These are phyloP conservation scores for Silene uniflora DNA, from an alignment of 148 eudicot genomes.

Conservation along the genomic window DNA sequence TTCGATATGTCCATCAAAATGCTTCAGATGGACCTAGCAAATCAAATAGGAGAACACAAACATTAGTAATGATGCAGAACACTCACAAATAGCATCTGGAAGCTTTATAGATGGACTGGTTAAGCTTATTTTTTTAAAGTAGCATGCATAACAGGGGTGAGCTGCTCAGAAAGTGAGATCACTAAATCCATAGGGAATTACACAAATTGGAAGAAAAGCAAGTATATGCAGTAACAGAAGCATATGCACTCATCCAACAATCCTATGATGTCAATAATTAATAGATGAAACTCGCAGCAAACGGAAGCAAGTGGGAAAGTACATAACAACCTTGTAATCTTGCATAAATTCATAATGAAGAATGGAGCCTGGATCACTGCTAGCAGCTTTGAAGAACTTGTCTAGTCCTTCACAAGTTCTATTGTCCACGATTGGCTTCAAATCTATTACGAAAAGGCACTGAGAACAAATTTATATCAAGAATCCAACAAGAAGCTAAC, in stretches of 20 bases:
- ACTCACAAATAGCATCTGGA: neutral
- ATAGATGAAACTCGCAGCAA: no score
- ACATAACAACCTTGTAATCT: conserved; percentile 78
- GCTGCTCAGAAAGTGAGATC: neutral
- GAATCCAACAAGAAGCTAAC: no score
- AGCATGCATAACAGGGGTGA: neutral
- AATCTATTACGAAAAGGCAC: no score
- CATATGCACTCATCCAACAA: no score
- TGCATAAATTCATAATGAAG: conserved; percentile 99
- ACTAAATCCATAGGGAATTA: neutral
- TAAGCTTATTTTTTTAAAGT: neutral
- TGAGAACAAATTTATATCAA: no score
- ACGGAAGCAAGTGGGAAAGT: neutral
- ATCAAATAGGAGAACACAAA: conserved; percentile 8
- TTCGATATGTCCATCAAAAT: conserved; percentile 96
- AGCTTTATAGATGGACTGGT: neutral
- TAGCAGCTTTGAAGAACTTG: conserved; percentile 92
- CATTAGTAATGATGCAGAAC: neutral
- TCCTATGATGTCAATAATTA: no score
- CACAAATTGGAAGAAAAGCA: neutral
- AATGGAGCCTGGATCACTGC: conserved; percentile 91
- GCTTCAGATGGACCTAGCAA: conserved; percentile 90
- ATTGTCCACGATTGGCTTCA: conserved; percentile 61
- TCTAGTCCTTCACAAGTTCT: conserved; percentile 93
- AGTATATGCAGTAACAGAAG: neutral